Conservation (phyloP, 129 eudicot species). For the Flaveria ramosissima region DNA sequence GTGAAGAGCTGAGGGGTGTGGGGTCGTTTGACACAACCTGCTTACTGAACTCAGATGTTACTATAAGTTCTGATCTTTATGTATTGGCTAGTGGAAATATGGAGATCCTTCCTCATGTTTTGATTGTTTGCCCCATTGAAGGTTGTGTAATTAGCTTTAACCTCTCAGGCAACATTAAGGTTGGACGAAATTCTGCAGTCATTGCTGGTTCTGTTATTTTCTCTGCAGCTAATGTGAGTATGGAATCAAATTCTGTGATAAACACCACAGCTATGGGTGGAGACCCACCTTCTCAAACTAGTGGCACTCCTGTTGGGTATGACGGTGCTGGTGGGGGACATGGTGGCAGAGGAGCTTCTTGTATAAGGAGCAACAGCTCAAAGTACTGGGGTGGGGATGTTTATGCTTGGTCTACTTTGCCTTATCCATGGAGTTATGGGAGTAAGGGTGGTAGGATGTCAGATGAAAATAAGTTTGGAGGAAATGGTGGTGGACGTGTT, state of each 20-base stretch:
- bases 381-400: constrained; percentile 94
- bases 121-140: constrained; percentile 62
- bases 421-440: constrained; percentile 87
- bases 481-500: constrained; percentile 90
- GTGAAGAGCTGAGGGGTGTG: constrained; percentile 78
- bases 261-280: constrained; percentile 80
- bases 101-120: constrained; percentile 73
- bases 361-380: constrained; percentile 53
- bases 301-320: constrained; percentile 87
- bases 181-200: constrained; percentile 65
- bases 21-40: constrained; percentile 90
- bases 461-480: constrained; percentile 57
- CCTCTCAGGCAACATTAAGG: constrained; percentile 71
- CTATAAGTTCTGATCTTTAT: constrained; percentile 46
- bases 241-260: constrained; percentile 63
- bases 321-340: constrained; percentile 98
- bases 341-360: constrained; percentile 95
- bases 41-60: constrained; percentile 56
- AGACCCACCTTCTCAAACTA: constrained; percentile 83
- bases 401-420: constrained; percentile 80
- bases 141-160: constrained; percentile 79
- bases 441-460: constrained; percentile 88
- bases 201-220: constrained; percentile 69
- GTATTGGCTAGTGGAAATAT: constrained; percentile 64
- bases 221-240: constrained; percentile 58